Percentiles rank a stretch among this genome's conserved stretches.
Conservation (phyloP, 768 basidiomycete species). For the Lactifluus echinatus region DNA sequence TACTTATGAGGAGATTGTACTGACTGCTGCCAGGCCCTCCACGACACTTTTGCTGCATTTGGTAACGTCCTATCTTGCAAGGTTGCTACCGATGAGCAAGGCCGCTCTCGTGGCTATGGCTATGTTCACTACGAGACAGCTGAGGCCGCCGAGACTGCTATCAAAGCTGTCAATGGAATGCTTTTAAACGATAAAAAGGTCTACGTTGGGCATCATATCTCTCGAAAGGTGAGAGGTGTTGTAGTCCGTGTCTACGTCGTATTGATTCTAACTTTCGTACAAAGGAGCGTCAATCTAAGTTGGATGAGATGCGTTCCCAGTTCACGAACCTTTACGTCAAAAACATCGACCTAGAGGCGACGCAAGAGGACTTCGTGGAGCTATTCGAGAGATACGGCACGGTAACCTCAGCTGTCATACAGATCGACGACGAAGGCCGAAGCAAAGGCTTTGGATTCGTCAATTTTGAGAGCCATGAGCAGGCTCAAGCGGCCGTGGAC, state of each 20-base stretch:
- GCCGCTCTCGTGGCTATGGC: slow-evolving; percentile 94
- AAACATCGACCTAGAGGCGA: slow-evolving; percentile 82
- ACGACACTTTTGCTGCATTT: slow-evolving; percentile 98
- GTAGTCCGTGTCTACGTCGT: neutral
- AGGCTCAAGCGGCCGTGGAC: slow-evolving; percentile 86
- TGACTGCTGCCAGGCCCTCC: slow-evolving; percentile 62
- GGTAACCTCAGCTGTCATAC: slow-evolving; percentile 84
- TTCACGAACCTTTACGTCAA: slow-evolving; percentile 99
- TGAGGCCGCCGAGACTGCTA: slow-evolving; percentile 91
- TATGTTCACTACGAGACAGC: slow-evolving; percentile 99
- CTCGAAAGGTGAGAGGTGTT: slow-evolving; percentile 69
- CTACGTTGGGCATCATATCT: slow-evolving; percentile 94
- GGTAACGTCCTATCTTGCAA: slow-evolving; percentile 99
- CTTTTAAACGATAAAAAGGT: slow-evolving; percentile 99
- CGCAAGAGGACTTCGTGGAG: slow-evolving; percentile 77
- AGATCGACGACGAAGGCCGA: slow-evolving; percentile 79
- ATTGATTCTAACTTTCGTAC: neutral
- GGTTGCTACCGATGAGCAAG: slow-evolving; percentile 93
- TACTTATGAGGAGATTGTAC: neutral
- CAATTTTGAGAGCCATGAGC: slow-evolving; percentile 90
- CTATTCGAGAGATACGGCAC: slow-evolving; percentile 71
- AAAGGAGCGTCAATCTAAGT: slow-evolving; percentile 93
- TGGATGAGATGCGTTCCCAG: slow-evolving; percentile 94
- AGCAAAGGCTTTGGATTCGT: slow-evolving; percentile 99
- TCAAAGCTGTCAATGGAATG: slow-evolving; percentile 99